Evolutionary conservation across 148 eudicot genomes (phyloP).

Genomic region (Camellia japonica): DNA sequence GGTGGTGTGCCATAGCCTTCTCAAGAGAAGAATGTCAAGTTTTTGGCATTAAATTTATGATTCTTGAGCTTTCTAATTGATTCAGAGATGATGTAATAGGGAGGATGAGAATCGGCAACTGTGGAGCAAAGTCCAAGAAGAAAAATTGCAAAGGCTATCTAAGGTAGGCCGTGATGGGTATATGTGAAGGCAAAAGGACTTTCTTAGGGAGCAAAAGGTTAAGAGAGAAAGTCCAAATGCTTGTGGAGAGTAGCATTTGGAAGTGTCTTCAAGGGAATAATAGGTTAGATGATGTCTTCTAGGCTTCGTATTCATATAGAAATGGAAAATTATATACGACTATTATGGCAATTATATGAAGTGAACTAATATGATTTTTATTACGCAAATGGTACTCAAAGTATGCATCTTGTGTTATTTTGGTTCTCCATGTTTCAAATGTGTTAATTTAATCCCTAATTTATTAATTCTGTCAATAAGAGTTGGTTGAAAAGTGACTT

Average conservation of each 20-base stretch:
- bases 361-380: no score
- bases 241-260: conserved; percentile 12
- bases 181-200: conserved; percentile 10
- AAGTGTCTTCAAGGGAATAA: conserved; percentile 17
- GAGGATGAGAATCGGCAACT: conserved; percentile 7
- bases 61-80: conserved; percentile 6
- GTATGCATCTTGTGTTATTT: no score
- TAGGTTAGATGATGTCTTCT: neutral
- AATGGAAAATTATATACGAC: no score
- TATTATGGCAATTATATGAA: no score
- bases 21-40: neutral
- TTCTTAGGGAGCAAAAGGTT: conserved; percentile 1
- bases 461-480: no score
- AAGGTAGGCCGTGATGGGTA: neutral
- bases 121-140: conserved; percentile 16
- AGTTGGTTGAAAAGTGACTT: no score
- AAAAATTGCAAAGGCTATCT: neutral
- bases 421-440: no score
- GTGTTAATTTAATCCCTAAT: no score
- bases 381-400: no score
- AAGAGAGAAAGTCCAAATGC: conserved; percentile 2
- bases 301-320: no score
- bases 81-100: neutral
- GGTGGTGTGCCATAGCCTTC: no score
- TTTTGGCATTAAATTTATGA: neutral